These are phyloP conservation scores for Fragilariopsis cylindrus DNA, from an alignment of 108 stramenopile genomes.

Conservation along the genomic window DNA sequence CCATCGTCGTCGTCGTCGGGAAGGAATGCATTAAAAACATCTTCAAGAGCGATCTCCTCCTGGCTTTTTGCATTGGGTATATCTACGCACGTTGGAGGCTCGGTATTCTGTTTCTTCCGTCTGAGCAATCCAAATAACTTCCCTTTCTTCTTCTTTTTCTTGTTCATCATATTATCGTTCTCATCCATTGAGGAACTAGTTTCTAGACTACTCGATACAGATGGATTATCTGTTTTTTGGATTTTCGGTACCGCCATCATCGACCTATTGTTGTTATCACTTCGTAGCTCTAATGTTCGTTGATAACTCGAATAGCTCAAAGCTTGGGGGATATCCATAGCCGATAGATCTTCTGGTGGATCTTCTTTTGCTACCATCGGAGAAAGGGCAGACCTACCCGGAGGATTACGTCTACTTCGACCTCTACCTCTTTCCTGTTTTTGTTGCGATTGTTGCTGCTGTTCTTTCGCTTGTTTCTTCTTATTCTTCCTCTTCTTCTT, in stretches of 20 bases:
- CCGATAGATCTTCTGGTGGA: constrained; percentile 7
- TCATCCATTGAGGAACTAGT: constrained; percentile 5
- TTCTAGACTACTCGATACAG: constrained; percentile 3
- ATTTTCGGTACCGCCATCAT: not conserved
- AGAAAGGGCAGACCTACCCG: not conserved
- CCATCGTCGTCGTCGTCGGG: constrained; percentile 8
- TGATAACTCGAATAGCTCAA: constrained; percentile 11
- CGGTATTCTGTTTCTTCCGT: not conserved
- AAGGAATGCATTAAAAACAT: constrained; percentile 22
- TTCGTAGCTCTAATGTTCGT: not conserved
- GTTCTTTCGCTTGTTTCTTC: constrained; percentile 15
- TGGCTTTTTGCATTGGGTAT: constrained; percentile 4
- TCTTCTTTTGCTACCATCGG: not conserved
- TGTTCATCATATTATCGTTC: too few relatives aligned
- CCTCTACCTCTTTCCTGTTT: not conserved
- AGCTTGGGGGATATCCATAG: constrained; percentile 2
- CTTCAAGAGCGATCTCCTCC: constrained; percentile 26
- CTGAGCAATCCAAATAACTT: not conserved
- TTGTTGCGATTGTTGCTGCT: not conserved
- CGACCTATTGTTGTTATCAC: not conserved
- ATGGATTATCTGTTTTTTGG: not conserved
- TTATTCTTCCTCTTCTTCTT: not conserved
- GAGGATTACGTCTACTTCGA: constrained; percentile 1
- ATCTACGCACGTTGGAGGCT: constrained; percentile 21
- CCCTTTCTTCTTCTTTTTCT: constrained; percentile 2